Evolutionary conservation across 352 stramenopile species (phyloP), one percentile per base, ranked within the genome.

Genomic region (Phytophthora tubulina): DNA sequence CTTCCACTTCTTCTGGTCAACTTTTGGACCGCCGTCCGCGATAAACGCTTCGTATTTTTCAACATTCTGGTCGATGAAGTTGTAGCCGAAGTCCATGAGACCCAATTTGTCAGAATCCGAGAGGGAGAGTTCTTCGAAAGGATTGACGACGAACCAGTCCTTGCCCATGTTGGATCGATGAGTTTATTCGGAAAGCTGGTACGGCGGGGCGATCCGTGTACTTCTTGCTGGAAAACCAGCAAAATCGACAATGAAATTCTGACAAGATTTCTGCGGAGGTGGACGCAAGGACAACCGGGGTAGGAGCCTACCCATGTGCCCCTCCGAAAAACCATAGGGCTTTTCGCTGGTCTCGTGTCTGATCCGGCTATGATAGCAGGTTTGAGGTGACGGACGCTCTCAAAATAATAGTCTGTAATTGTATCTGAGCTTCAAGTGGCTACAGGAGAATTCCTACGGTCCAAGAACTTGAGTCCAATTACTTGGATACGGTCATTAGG

Each of bases 11-110:
- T 60, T 74, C 6, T 55, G 52, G 32, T 89, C 75, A 0, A 86
- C 71, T 10, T 73, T 70, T 17, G 56, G 51, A 3, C 54, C 42
- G 0, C 62, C 49, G 2, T 60, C 36, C 6, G 42, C 53, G 30
- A 75, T 71, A 46, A 78, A 86, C 0, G 46, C 56, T 64, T 87
- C 78, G 35, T 84, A 89, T 31, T 84, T 84, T 17, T 61, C 57
- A 27, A 81, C 44, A 17, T 69, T 81, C 35, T 68, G 50, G 15
- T 79, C 53, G 21, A 81, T 58, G 33, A 81, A 76, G 36, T 66
- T 69, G 57, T 70, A 57, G 52, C 51, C 67, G 32, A 81, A 73
- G n/a, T 76, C 52, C 51, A 49, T 58, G 14, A 81, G 46, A 10
- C 61, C 49, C 5, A 48, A 30, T 33, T 67, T 70, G 58, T 81